Evolutionary conservation across 768 basidiomycete genomes (phyloP).

Genomic region (Tremella mesenterica): DNA sequence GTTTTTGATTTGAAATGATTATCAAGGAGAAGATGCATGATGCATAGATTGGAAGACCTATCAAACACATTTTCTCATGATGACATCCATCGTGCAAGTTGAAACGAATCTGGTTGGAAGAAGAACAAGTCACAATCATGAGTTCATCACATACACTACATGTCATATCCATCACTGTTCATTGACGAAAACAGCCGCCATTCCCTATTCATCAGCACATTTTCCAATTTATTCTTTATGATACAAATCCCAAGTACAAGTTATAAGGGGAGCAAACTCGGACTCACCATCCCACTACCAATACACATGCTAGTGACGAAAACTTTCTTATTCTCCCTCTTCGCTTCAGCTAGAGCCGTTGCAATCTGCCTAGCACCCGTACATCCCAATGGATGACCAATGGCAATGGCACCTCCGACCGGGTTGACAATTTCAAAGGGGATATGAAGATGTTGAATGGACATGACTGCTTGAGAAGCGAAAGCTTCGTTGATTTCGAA

Average conservation of each 20-base stretch:
- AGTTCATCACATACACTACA: no score
- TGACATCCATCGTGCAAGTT: no score
- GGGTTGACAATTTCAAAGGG: slow-evolving; percentile 59
- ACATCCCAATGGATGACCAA: slow-evolving; percentile 45
- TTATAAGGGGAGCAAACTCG: not conserved
- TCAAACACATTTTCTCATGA: no score
- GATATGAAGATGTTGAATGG: slow-evolving; percentile 68
- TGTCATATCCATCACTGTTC: slow-evolving; percentile 42
- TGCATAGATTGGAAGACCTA: no score
- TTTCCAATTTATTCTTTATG: not conserved
- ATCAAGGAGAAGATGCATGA: no score
- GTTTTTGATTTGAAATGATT: no score
- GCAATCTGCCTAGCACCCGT: slow-evolving; percentile 81
- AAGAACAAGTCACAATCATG: no score
- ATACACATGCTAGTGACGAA: slow-evolving; percentile 72
- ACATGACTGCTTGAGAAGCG: slow-evolving; percentile 80
- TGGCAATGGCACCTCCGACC: slow-evolving; percentile 76
- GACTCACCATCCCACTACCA: slow-evolving; percentile 70
- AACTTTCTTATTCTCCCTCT: slow-evolving; percentile 58
- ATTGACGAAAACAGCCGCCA: slow-evolving; percentile 38
- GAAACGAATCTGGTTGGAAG: no score
- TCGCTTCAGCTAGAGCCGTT: slow-evolving; percentile 75
- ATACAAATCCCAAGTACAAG: no score
- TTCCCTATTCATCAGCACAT: slow-evolving; percentile 13
- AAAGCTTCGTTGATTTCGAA: slow-evolving; percentile 56